Percentiles rank a stretch among this genome's conserved stretches.
These are phyloP conservation scores for Akebia trifoliata DNA, from an alignment of 164 flowering plant species.

Conservation along the genomic window DNA sequence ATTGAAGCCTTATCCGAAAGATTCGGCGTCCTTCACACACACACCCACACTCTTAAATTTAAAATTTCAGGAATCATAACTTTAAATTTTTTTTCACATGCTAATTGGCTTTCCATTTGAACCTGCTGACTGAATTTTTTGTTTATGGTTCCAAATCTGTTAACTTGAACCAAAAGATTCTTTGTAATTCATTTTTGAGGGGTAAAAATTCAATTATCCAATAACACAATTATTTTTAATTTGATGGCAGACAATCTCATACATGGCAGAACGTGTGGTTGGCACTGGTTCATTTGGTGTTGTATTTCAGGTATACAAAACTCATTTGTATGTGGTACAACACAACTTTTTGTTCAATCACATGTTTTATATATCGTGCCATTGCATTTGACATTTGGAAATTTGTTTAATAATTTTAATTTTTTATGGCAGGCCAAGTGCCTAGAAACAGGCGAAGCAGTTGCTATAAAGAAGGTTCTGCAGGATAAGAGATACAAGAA, in stretches of 20 bases:
- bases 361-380: neutral
- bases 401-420: neutral
- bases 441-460: slow-evolving; percentile 80
- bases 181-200: neutral
- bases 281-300: slow-evolving; percentile 99
- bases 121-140: neutral
- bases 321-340: neutral
- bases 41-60: no score
- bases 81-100: neutral
- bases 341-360: neutral
- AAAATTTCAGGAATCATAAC: neutral
- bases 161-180: neutral
- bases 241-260: slow-evolving; percentile 68
- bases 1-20: no score
- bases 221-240: neutral
- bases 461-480: slow-evolving; percentile 96
- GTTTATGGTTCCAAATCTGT: no score
- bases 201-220: neutral
- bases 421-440: slow-evolving; percentile 69
- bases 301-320: slow-evolving; percentile 80
- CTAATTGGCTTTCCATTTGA: neutral
- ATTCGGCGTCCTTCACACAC: no score
- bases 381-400: neutral
- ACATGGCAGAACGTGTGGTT: slow-evolving; percentile 96
- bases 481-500: slow-evolving; percentile 99